Evolutionary conservation across 768 basidiomycete genomes (phyloP), one percentile per base, ranked within the genome.

Genomic region (Boletus vermiculosoides): DNA sequence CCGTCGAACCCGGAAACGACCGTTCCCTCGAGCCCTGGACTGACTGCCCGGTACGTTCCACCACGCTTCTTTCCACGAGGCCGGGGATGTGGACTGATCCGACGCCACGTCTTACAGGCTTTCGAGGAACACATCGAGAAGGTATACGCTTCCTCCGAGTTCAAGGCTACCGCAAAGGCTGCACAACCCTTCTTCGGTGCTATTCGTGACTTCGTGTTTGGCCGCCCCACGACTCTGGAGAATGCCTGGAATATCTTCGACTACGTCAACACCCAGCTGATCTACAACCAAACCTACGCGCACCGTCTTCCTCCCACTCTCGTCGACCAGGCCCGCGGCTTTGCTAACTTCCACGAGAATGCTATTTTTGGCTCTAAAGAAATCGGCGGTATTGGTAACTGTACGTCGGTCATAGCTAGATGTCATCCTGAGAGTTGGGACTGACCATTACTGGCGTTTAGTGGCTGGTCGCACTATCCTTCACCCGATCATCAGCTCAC

Each of bases 1-100:
- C 90, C n/a, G 87, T 94, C 48, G 90, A 92, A 70, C 88, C 91
- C 30, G 81, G 80, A 52, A 90, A 92, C 61, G 88, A 92, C 69
- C 84, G 88, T 65, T 88, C 88, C 23, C 77, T 94, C 58, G 90
- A 94, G 74, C 86, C 86, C 62, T 94, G 88, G 89, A 84, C 82
- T 8, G 71, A 76, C 59, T 86, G 84, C 65, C 80, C 81, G 1
- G 82, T 84, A 69, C 25, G 76, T 66, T 23, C 20, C 31, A 11
- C 34, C 33, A 45, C 23, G 4, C 13, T 47, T 54, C 50, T 22
- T 55, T 28, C 46, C 45, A 50, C 41, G 50, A 49, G 36, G 20
- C 36, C 25, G 30, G 16, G 42, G 23, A 50, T n/a, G 22, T 52
- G 22, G n/a, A 50, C 52, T 59, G 50, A 72, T 63, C 50, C 39